Base-by-base conservation (phyloP, 2,329 filamentous ascomycete species). In the Penicillium brevicompactum region DNA sequence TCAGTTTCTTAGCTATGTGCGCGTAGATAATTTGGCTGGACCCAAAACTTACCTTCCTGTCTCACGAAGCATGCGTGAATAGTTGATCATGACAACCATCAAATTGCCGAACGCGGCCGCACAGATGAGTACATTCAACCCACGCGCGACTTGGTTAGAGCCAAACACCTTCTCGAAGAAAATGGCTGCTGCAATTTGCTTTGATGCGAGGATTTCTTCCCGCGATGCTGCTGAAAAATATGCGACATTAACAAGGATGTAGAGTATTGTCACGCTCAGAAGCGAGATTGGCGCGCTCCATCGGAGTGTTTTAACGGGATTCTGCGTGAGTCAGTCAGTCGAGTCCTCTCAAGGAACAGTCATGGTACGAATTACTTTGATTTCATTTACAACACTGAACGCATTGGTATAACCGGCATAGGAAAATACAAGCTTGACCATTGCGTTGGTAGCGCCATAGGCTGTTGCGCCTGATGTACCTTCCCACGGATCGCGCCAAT, bases 121-220 rank as follows among this genome's bases (percentile, higher is more conserved):
- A 1, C 81, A 74, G 14, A 86, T 82, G 0, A 85, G 73, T 5
- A 86, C 78, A 58, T 85, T 86, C 10, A 87, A 70, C 0, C 78
- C 84, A 8, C 76, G 77, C 2, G 80, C 77, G 2, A 82, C 80
- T 1, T 72, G 64, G 30, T 71, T 73, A 1, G 69, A 67, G 0
- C 83, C 83, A 48, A 87, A 87, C 1, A 85, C 80, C 1, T 80
- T 79, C 5, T 77, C 71, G 66, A 88, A 87, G 69, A 87, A 85
- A 10, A 86, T 68, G 13, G 78, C 76, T 0, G 84, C 84, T 0
- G 82, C 81, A 8, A 83, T 79, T 59, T 83, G 76, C 7, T 77
- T 78, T 2, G 83, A 83, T 0, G 72, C 67, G 0, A 77, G 62
- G 16, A 87, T 80, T 16, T 81, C 76, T 8, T 78, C 72, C 55